Evolutionary conservation across 2,329 filamentous ascomycete species (phyloP), one percentile per base, ranked within the genome.

Genomic region (Proliferodiscus dingleyae): DNA sequence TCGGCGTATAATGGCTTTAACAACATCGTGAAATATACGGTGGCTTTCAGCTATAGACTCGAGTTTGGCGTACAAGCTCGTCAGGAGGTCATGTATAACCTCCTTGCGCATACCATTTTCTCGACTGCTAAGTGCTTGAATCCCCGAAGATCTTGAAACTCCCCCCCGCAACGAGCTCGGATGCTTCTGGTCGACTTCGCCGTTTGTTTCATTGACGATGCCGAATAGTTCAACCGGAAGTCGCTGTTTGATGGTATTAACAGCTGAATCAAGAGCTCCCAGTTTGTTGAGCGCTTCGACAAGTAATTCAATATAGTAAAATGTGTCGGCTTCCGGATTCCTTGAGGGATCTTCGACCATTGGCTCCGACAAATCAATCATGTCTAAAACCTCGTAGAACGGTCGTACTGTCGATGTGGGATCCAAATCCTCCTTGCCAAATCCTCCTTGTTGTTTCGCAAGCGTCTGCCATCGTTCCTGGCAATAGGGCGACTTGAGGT

Each of bases 41-140:
- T 98, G 93, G 2, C 90, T 88, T 68, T 98, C 94, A 4, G 89
- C 89, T 55, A 98, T 97, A 6, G 93, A 88, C 65, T 97, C 93
- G 53, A 98, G 97, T 59, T 96, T 96, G 34, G 90, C 90, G 64
- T 94, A 98, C 1, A 98, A 68, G 0, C 89, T 91, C 81, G 86
- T 94, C 2, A 98, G 71, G 37, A 97, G 78, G 61, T 98, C 93
- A 54, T 93, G 87, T 39, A 98, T 84, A 22, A 96, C 87, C 57
- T 89, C 86, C 11, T 85, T 84, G 15, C 87, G 79, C 69, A 90
- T 81, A 54, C 87, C 82, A 15, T 85, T 88, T 55, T 89, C 80
- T 24, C 85, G 77, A 44, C 74, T 79, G 45, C 78, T 81, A 57
- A 85, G 83, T 54, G 82, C 77, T 49, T 79, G 74, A 46, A 80